Evolutionary conservation across 805 yeast genomes (phyloP).

Genomic region (Lipomyces lipofer): DNA sequence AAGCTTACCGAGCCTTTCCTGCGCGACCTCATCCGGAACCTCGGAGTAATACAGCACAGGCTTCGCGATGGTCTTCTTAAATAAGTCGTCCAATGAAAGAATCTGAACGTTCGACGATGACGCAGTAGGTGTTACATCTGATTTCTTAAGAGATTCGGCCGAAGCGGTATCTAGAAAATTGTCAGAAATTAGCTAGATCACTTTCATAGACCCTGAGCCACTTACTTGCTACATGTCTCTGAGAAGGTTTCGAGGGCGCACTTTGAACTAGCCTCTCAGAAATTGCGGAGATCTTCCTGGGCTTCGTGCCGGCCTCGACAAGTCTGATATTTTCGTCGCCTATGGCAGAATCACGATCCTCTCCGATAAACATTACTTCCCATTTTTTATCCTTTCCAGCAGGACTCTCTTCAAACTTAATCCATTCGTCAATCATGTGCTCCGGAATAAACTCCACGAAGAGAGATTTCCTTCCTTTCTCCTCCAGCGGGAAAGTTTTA

Average conservation of each 20-base stretch:
- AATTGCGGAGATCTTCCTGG: no score
- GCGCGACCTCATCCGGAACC: conserved; percentile 17
- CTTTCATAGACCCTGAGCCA: no score
- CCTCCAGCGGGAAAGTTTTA: conserved; percentile 24
- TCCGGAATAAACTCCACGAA: conserved; percentile 20
- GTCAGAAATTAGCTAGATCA: no score
- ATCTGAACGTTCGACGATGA: background rate
- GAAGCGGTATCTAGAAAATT: no score
- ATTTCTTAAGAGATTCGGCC: no score
- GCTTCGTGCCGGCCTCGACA: conserved; percentile 14
- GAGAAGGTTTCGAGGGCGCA: no score
- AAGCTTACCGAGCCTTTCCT: conserved; percentile 2
- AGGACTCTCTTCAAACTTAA: conserved; percentile 18
- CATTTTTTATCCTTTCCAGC: conserved; percentile 13
- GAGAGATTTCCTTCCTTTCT: conserved; percentile 17
- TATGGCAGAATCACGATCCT: conserved; percentile 1
- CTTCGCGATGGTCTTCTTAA: conserved; percentile 8
- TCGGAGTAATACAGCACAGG: conserved; percentile 22
- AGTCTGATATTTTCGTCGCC: background rate
- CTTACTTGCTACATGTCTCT: no score
- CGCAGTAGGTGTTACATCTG: no score
- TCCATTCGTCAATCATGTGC: conserved; percentile 19
- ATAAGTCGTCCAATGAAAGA: background rate
- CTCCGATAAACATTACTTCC: conserved; percentile 22
- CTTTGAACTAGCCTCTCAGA: no score